Percentiles rank a stretch among this genome's conserved stretches.
Evolutionary conservation across 192 early-diverging fungal genomes (phyloP).

Genomic region (Podochytrium sp.): DNA sequence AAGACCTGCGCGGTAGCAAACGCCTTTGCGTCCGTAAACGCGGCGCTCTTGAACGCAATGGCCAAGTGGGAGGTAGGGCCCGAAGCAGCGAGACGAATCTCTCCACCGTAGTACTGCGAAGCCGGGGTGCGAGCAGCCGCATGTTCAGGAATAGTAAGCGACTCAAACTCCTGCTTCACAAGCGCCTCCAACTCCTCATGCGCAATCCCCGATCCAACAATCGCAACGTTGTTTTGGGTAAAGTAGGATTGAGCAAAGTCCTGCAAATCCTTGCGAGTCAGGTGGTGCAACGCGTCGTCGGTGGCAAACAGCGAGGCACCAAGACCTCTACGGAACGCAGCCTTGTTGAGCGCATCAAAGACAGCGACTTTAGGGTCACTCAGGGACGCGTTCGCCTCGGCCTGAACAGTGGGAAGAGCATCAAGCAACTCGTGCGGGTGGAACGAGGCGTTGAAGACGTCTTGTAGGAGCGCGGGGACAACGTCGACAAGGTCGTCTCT

Average conservation of each 20-base stretch:
- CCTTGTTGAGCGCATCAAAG: slow-evolving; percentile 81
- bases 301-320: slow-evolving; percentile 92
- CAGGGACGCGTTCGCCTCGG: slow-evolving; percentile 70
- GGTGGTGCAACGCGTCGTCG: slow-evolving; percentile 59
- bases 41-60: slow-evolving; percentile 80
- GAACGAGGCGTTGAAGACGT: slow-evolving; percentile 81
- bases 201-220: slow-evolving; percentile 85
- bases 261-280: slow-evolving; percentile 70
- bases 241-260: slow-evolving; percentile 75
- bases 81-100: slow-evolving; percentile 73
- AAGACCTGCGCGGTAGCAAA: slow-evolving; percentile 67
- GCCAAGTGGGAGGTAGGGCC: slow-evolving; percentile 66
- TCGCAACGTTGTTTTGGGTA: slow-evolving; percentile 72
- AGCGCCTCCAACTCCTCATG: slow-evolving; percentile 72
- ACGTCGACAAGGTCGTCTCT: slow-evolving; percentile 84
- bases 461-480: slow-evolving; percentile 69
- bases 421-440: slow-evolving; percentile 86
- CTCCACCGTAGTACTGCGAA: slow-evolving; percentile 83
- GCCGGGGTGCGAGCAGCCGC: slow-evolving; percentile 38
- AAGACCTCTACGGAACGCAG: slow-evolving; percentile 91
- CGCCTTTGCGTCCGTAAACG: slow-evolving; percentile 57
- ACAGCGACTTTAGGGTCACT: slow-evolving; percentile 66
- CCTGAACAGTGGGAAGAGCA: slow-evolving; percentile 60
- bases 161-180: slow-evolving; percentile 59
- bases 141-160: slow-evolving; percentile 36